Base-by-base conservation (phyloP, 345 rosid genomes). In the Melaleuca quinquenervia region DNA sequence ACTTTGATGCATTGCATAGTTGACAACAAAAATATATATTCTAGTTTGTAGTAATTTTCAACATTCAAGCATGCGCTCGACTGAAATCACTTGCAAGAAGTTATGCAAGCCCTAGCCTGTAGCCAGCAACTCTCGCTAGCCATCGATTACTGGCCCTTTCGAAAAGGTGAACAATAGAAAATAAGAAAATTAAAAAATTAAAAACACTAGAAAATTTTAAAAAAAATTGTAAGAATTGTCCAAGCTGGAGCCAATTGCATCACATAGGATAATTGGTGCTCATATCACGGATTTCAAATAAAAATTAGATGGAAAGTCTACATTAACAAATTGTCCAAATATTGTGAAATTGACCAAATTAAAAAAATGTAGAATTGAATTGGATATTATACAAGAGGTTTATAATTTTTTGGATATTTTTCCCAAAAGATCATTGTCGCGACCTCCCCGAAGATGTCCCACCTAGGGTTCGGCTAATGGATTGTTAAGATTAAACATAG, bases 231-330 rank as follows among this genome's bases (percentile, higher is more conserved):
- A 24, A 55, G 22, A 55, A 55, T 55, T 55, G 26, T 55, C 14
- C 27, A 55, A 3, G 0, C 13, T 2, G 10, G 29, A 0, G 2
- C 1, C 24, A 0, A 24, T 55, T 22, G 24, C 24, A 0, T 24
- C 3, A 9, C 6, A 24, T 24, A 11, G 29, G 13, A 55, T 24
- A 0, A 0, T 55, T 1, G 0, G 0, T 3, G 0, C 24, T 6
- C 11, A 2, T 27, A 10, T 55, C 27, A 55, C 24, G 6, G 0
- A 55, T 55, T 55, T 55, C 14, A 10, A 24, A 24, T 55, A 13
- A 55, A 55, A 24, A 10, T 24, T 55, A 24, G 14, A 55, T 1
- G 24, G 6, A 55, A 55, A 24, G 24, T 55, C 62, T 55, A 24
- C 2, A 55, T 55, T 55, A 27, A 24, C 26, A 24, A 55, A 55